Base-by-base conservation (phyloP, 1,284 basidiomycete species). In the Apiotrichum mycotoxinovorans region DNA sequence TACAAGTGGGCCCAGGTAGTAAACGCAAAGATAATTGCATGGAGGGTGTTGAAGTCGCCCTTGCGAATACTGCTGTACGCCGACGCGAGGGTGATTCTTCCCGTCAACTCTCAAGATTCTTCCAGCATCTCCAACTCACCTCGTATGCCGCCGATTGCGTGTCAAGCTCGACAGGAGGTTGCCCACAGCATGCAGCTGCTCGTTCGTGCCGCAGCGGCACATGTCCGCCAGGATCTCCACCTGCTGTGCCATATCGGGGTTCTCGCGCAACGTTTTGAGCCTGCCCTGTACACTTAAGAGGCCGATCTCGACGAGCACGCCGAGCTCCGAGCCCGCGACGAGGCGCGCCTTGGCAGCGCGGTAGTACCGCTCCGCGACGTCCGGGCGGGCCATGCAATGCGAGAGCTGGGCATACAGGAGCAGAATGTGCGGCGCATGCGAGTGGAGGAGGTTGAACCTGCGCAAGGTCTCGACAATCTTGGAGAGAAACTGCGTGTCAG, bases 21-120 rank as follows among this genome's bases (percentile, higher is more conserved):
- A 63, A 73, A 72, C 14, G 74, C 71, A 34, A 74, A 75, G 22
- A 74, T 68, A 30, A 75, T 57, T 3, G 57, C 45, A 35, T 69
- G 63, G 12, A 74, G 59, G 23, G 72, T 51, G 49, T 67, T 66
- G 51, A 68, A 64, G 53, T 66, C 66, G 34, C 67, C 58, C 46
- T 60, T 59, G 25, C 60, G 55, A 12, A 52, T 51, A 20, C 70
- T 54, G 22, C 71, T 66, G 51, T 72, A 73, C 18, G 72, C 66
- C 0, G 35, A 40, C 4, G 69, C 63, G 7, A 75, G 63, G 22
- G 66, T 60, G 57, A 68, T 69, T 51, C 71, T 74, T 56, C 7
- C 4, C 18, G 52, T 56, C 43, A 60, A 54, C 33, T 57, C n/a
- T 22, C 12, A 15, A 44, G 12, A 30, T 5, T 30, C 12, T 30